phyloP scores from a whole-genome alignment of 305 asterid genomes.

The Solanum hybrid region DNA sequence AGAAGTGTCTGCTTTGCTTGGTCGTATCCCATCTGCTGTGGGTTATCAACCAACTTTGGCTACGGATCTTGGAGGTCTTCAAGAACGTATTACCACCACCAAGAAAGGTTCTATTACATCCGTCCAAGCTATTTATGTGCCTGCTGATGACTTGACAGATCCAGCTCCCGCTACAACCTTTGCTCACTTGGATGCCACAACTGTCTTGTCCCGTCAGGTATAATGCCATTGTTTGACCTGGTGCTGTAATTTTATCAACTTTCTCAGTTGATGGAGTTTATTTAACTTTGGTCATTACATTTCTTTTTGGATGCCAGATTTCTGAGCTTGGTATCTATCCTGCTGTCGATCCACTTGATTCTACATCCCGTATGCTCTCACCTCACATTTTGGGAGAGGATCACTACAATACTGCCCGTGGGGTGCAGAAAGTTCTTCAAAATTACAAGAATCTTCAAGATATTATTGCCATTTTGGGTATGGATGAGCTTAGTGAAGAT shows the following conservation, averaged over 20 bases:
- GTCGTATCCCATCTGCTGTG: constrained; percentile 99
- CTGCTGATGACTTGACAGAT: constrained; percentile 99
- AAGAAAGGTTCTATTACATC: constrained; percentile 94
- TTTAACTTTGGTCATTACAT: not conserved
- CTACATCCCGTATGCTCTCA: constrained; percentile 97
- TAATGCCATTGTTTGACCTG: not conserved
- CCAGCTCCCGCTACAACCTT: constrained; percentile 99
- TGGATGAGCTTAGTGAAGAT: constrained; percentile 99
- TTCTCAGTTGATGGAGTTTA: not conserved
- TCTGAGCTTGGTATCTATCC: constrained; percentile 98
- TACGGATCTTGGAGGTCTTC: constrained; percentile 98
- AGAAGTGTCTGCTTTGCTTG: constrained; percentile 97
- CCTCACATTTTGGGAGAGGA: constrained; percentile 95
- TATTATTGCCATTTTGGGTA: constrained; percentile 93
- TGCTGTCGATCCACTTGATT: constrained; percentile 96
- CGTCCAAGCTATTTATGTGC: constrained; percentile 96
- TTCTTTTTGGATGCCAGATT: constrained; percentile 37
- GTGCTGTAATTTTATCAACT: not conserved
- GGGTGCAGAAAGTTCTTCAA: constrained; percentile 90
- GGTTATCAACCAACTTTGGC: constrained; percentile 98
- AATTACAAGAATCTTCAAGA: constrained; percentile 96
- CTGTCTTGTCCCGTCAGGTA: constrained; percentile 90
- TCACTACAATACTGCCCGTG: constrained; percentile 95
- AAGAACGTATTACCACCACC: constrained; percentile 92
- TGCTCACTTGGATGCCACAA: constrained; percentile 99